Conservation (phyloP, 495 filamentous ascomycete genomes). For the Aspergillus taichungensis region DNA sequence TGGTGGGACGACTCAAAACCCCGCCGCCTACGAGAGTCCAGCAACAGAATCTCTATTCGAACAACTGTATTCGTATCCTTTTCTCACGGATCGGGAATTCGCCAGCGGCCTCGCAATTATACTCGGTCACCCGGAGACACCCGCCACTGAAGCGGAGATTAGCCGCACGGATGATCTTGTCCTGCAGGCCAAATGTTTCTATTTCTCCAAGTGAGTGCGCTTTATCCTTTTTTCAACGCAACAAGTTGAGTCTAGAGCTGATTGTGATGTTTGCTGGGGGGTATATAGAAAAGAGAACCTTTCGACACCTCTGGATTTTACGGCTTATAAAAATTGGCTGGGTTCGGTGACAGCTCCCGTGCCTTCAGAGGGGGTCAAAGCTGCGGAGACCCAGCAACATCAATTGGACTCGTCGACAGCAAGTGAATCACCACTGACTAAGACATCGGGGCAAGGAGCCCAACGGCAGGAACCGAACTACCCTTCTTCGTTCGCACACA, state of each 20-base stretch:
- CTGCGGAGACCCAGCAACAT: background rate
- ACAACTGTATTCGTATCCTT: conserved; percentile 28
- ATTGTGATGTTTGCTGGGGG: background rate
- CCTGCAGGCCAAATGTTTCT: conserved; percentile 46
- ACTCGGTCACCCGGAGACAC: conserved; percentile 31
- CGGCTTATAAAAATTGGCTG: conserved; percentile 37
- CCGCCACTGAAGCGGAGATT: conserved; percentile 36
- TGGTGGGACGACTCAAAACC: background rate
- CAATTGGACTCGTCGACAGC: background rate
- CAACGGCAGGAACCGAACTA: conserved; percentile 48
- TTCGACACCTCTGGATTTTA: conserved; percentile 28
- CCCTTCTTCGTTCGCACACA: conserved; percentile 78
- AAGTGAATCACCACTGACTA: background rate
- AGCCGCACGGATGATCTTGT: conserved; percentile 34
- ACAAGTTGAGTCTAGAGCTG: background rate
- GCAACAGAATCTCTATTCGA: conserved; percentile 15
- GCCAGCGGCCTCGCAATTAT: conserved; percentile 41
- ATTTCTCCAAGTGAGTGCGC: conserved; percentile 36
- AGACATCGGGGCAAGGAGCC: background rate
- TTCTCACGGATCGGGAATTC: conserved; percentile 36
- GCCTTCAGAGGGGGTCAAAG: background rate
- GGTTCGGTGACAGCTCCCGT: conserved; percentile 5
- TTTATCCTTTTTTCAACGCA: background rate
- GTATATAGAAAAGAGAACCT: conserved; percentile 32
- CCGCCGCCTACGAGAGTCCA: background rate